Evolutionary conservation across 2,329 filamentous ascomycete genomes (phyloP), one percentile per base, ranked within the genome.

Genomic region (Blastomyces parvus): DNA sequence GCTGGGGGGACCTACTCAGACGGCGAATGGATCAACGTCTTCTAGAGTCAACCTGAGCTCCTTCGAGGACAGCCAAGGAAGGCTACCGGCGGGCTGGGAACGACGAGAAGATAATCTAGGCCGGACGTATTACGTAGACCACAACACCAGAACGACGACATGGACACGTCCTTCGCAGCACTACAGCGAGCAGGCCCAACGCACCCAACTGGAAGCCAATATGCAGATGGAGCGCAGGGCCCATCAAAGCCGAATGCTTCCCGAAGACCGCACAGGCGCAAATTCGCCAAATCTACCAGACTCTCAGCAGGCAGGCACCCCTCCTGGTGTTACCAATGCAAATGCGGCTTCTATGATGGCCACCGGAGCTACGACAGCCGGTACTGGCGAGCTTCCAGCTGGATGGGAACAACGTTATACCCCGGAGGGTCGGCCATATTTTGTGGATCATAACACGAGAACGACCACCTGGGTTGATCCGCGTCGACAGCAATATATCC

Each of bases 391-490:
- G 77, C 86, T 99, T 65, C 94, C 94, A 48, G 88, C 93, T 25
- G 90, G 93, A 36, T 99, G 94, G 94, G 94, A 99, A 77, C 91
- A 97, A 76, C 84, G 94, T 70, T 92, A 90, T 77, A 99, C 94
- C 0, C 93, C 94, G 0, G 94, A 99, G 80, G 92, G 93, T 36
- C 86, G 94, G 60, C 84, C 93, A 9, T 99, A 99, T 78, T 99
- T 97, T 76, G 94, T 99, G 59, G 94, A 99, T 74, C 94, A 99
- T 78, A 99, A 97, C 74, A 97, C 94, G 11, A 86, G 94, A 67
- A 97, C 94, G 1, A 99, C 94, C 0, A 97, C 94, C 0, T 99
- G 94, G 94, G 94, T 99, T 19, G 94, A 99, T 74, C 94, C 94
- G 38, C 87, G 94, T 69, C 88, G 94, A 66, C 94, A 97, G 77